Base-by-base conservation (phyloP, 306 rosid species). In the Canavalia ensiformis region DNA sequence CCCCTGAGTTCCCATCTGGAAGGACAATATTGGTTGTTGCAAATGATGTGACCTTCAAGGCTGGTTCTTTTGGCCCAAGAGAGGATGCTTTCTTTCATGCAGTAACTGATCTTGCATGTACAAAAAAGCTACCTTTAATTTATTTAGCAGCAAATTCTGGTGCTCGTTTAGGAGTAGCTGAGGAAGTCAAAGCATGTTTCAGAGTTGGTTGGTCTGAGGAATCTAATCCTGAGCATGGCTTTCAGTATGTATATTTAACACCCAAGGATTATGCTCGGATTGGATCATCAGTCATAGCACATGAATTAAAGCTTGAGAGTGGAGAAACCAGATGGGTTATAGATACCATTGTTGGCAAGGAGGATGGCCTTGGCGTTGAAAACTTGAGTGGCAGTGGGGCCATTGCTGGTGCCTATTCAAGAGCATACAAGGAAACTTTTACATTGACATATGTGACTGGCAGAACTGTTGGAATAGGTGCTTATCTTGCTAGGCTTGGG, bases 171-270 rank as follows among this genome's bases (percentile, higher is more conserved):
- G 99, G 98, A 74, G 97, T 91, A 11, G 98, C 99, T 4, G 98
- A 93, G 83, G 99, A 95, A 91, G 94, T 93, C 72, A 93, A 93
- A 87, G 68, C 94, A 81, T 93, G 99, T 88, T 93, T 95, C 84
- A 90, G 81, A 86, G 98, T 95, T 83, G 98, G 99, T 81, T 95
- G 98, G 99, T 95, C 97, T 34, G 99, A 93, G 86, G 99, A 95
- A 82, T 87, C 90, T 76, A 93, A 86, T 82, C 96, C 97, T 6
- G 98, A 95, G 88, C 90, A 88, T 42, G 99, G 99, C 67, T 95
- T 95, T 77, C 99, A 90, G 80, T 95, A 95, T 68, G 91, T 93
- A 25, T 95, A 95, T 82, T 87, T 95, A 76, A 93, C 89, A 75
- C 83, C 98, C 8, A 91, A 93, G 83, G 99, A 93, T 81, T 93